These are phyloP conservation scores for Plantago coronopus DNA, from an alignment of 305 asterid genomes.

Conservation along the genomic window DNA sequence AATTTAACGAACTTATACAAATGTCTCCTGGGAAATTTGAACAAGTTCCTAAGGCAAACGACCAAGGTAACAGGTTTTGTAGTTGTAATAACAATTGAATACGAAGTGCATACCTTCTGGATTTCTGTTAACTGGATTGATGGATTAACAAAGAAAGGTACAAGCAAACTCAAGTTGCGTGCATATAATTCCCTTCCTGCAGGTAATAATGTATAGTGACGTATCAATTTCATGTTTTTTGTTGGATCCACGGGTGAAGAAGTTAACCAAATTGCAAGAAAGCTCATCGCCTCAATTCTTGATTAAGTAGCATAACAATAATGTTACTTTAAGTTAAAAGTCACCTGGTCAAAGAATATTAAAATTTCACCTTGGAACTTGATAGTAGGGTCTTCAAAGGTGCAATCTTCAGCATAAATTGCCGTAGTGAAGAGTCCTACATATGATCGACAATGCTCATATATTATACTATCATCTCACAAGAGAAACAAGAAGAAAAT, in stretches of 20 bases:
- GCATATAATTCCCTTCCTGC: slow-evolving; percentile 71
- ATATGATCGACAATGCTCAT: slow-evolving; percentile 23
- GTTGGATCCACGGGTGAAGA: too few species aligned
- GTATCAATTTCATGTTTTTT: background rate
- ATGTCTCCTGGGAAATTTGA: background rate
- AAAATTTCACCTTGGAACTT: slow-evolving; percentile 51
- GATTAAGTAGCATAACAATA: background rate
- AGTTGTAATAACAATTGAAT: slow-evolving; percentile 12
- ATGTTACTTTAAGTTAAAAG: too few species aligned
- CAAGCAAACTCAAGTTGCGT: slow-evolving; percentile 70
- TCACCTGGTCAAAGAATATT: too few species aligned
- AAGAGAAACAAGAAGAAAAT: background rate
- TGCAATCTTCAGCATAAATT: slow-evolving; percentile 73
- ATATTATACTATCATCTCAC: slow-evolving; percentile 14
- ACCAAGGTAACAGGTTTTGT: slow-evolving; percentile 12
- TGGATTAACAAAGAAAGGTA: slow-evolving; percentile 66
- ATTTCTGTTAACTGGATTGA: slow-evolving; percentile 54
- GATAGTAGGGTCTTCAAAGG: slow-evolving; percentile 86
- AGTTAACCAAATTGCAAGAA: slow-evolving; percentile 1
- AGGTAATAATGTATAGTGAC: slow-evolving; percentile 16
- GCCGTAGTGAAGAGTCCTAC: slow-evolving; percentile 59
- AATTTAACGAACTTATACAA: background rate
- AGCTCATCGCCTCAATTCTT: background rate
- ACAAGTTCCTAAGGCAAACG: background rate
- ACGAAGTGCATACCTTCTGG: slow-evolving; percentile 42